Base-by-base conservation (phyloP, 352 stramenopile species). In the Discostella stelligera region DNA sequence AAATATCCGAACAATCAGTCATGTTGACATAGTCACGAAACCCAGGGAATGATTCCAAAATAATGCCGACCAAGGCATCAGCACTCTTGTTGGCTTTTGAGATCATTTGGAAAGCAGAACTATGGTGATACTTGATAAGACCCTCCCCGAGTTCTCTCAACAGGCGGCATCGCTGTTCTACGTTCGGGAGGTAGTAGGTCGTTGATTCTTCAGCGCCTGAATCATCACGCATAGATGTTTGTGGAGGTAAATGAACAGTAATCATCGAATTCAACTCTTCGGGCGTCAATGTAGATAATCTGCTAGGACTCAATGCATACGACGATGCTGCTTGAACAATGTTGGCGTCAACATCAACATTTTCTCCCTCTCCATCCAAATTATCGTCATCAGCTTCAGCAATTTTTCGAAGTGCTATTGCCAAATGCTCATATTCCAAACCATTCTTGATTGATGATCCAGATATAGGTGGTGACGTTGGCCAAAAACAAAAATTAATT, bases 401-500 rank as follows among this genome's bases (percentile, higher is more conserved):
- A 54, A 91, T 52, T 37, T 82, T 86, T 39, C 80, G 82, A 20
- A 93, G 62, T 30, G 85, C 84, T n/a, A 83, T 81, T 46, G 88
- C 84, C 21, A 93, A 52, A 71, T 90, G 80, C 39, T 90, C 80
- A 76, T 93, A 93, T 74, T 93, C 86, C 4, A 92, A 67, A 18
- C 32, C 49, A 71, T 89, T 89, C 30, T 81, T 87, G 3, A 14
- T 62, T 16, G 18, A 23, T 18, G 14, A 10, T 70, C 53, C 18
- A 23, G 72, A 11, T 37, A 55, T 48, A 41, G 53, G 41, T 14
- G 56, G 41, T 39, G 61, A 61, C 20, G 58, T 21, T 8, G 88
- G 88, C 88, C 88, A 93, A 72, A 93, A 93, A 49, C 88, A 93
- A 83, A 93, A 93, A 61, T 93, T 93, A 37, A 93, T 91, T 53